phyloP scores from a whole-genome alignment of 345 rosid species.

The Camelina sativa region DNA sequence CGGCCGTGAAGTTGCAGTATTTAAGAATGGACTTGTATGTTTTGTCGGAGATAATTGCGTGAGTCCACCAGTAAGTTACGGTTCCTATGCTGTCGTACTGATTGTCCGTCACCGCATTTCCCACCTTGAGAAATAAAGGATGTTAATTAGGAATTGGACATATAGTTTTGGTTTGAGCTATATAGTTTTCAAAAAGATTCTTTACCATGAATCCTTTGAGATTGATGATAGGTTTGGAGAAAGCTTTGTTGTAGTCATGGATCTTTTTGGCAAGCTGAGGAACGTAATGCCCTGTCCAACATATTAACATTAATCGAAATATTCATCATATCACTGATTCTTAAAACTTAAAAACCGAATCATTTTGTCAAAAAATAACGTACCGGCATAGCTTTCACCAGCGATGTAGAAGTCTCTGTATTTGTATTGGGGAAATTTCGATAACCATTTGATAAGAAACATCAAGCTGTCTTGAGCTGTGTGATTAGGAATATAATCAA shows the following conservation, averaged over 20 bases:
- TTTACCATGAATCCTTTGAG: slow-evolving; percentile 88
- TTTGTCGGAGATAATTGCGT: slow-evolving; percentile 78
- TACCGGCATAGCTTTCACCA: slow-evolving; percentile 98
- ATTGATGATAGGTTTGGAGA: slow-evolving; percentile 61
- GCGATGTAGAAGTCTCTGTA: slow-evolving; percentile 79
- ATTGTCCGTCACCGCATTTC: slow-evolving; percentile 82
- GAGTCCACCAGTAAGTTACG: slow-evolving; percentile 89
- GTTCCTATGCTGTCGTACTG: slow-evolving; percentile 83
- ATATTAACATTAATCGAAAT: not conserved
- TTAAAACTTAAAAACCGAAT: not conserved
- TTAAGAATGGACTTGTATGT: slow-evolving; percentile 68
- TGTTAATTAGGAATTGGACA: not conserved
- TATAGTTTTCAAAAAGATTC: too few species aligned
- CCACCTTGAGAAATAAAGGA: slow-evolving; percentile 54
- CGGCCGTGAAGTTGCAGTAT: slow-evolving; percentile 68
- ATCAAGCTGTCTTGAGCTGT: slow-evolving; percentile 85
- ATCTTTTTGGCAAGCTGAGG: slow-evolving; percentile 91
- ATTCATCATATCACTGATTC: not conserved
- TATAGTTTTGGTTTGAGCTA: not conserved
- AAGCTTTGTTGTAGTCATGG: slow-evolving; percentile 61
- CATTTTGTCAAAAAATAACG: not conserved
- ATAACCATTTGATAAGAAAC: slow-evolving; percentile 80
- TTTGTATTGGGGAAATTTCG: slow-evolving; percentile 86
- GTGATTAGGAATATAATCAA: slow-evolving; percentile 27
- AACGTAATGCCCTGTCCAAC: slow-evolving; percentile 75